Evolutionary conservation across 768 basidiomycete species (phyloP).

Genomic region (Tylopilus rubrobrunneus): DNA sequence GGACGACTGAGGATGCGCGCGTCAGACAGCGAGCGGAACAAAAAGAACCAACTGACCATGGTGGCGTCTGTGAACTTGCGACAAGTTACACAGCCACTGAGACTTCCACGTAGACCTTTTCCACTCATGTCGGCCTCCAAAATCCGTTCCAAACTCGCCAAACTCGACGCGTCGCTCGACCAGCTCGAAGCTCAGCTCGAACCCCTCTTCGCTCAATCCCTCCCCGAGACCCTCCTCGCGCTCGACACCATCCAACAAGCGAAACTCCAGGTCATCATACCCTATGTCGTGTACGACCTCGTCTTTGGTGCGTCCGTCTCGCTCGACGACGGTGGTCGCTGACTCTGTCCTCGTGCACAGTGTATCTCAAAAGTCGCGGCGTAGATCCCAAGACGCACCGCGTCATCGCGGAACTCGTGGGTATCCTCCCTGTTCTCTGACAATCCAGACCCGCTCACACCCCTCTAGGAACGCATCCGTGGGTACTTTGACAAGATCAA

Average conservation of each 20-base stretch:
- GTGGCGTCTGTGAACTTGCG: slow-evolving; percentile 3
- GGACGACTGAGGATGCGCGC: slow-evolving; percentile 55
- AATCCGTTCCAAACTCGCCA: slow-evolving; percentile 39
- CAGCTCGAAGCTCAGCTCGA: slow-evolving; percentile 65
- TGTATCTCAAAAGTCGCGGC: slow-evolving; percentile 77
- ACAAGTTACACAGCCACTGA: slow-evolving; percentile 8
- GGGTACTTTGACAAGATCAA: slow-evolving; percentile 83
- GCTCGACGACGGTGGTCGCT: not conserved
- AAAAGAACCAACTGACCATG: slow-evolving; percentile 16
- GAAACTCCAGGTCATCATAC: slow-evolving; percentile 71
- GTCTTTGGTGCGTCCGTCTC: slow-evolving; percentile 59
- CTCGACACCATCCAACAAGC: slow-evolving; percentile 77
- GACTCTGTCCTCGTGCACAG: slow-evolving; percentile 33
- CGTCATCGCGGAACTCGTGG: slow-evolving; percentile 56
- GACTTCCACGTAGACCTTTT: not conserved
- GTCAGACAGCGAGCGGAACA: not conserved
- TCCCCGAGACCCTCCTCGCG: slow-evolving; percentile 60
- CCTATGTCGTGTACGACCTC: slow-evolving; percentile 83
- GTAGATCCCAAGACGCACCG: slow-evolving; percentile 78
- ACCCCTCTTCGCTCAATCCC: slow-evolving; percentile 61
- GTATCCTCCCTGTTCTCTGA: not conserved
- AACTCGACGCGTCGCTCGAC: slow-evolving; percentile 56
- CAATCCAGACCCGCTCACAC: not conserved
- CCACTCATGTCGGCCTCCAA: slow-evolving; percentile 34
- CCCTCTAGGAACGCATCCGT: slow-evolving; percentile 61